Evolutionary conservation across 768 basidiomycete genomes (phyloP).

Genomic region (Termitomyces titanicus): DNA sequence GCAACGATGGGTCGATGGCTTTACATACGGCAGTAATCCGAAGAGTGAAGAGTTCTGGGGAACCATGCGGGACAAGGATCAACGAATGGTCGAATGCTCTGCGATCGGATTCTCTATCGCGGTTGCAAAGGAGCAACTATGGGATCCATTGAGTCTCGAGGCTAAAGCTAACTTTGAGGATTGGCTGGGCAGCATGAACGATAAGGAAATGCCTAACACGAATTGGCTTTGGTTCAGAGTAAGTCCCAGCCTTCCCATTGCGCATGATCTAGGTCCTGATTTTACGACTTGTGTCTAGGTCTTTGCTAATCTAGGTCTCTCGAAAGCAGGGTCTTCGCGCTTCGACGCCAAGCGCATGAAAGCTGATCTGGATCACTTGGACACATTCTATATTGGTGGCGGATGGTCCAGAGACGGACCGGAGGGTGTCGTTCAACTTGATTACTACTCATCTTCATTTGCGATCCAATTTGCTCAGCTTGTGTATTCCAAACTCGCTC

Average conservation of each 20-base stretch:
- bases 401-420: slow-evolving; percentile 81
- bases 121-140: slow-evolving; percentile 60
- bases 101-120: slow-evolving; percentile 71
- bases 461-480: slow-evolving; percentile 77
- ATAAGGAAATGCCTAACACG: slow-evolving; percentile 80
- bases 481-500: slow-evolving; percentile 64
- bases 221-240: slow-evolving; percentile 85
- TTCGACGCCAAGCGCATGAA: slow-evolving; percentile 63
- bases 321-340: slow-evolving; percentile 53
- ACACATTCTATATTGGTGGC: slow-evolving; percentile 73
- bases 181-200: slow-evolving; percentile 76
- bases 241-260: slow-evolving; percentile 11
- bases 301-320: slow-evolving; percentile 71
- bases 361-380: slow-evolving; percentile 70
- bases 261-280: background rate
- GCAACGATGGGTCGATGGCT: slow-evolving; percentile 61
- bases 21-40: slow-evolving; percentile 68
- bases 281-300: slow-evolving; percentile 35
- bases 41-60: slow-evolving; percentile 72
- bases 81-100: slow-evolving; percentile 81
- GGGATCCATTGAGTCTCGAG: slow-evolving; percentile 52
- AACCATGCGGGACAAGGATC: slow-evolving; percentile 68
- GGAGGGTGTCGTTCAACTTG: slow-evolving; percentile 72
- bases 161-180: slow-evolving; percentile 55
- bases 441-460: slow-evolving; percentile 78